A percentile compares a stretch with the other conserved stretches of the same genome.
phyloP scores from a whole-genome alignment of 164 flowering plant genomes.

The Cinnamomum micranthum region DNA sequence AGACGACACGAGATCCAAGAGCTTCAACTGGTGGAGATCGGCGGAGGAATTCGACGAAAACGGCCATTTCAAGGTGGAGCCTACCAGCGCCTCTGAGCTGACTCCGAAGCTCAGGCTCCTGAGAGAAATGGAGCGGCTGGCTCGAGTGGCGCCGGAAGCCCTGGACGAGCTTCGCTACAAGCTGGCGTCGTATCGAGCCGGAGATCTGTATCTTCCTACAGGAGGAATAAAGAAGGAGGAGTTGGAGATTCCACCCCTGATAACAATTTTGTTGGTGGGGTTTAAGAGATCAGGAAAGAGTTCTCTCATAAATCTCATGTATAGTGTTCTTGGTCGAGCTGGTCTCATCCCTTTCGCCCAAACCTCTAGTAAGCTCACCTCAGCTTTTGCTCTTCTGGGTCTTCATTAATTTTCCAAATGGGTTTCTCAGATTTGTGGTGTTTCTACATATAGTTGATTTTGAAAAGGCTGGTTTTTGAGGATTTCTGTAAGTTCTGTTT shows the following conservation, averaged over 20 bases:
- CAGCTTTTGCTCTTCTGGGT: too few species aligned
- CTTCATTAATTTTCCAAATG: too few species aligned
- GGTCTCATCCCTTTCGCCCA: conserved; percentile 71
- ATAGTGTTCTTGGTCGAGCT: conserved; percentile 66
- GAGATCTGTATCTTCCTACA: conserved; percentile 63
- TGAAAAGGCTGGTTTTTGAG: too few species aligned
- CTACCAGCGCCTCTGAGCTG: conserved; percentile 19
- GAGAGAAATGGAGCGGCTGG: conserved; percentile 67
- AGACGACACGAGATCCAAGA: conserved; percentile 11
- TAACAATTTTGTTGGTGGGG: conserved; percentile 55
- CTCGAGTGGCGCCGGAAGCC: conserved; percentile 47
- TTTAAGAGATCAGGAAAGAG: conserved; percentile 68
- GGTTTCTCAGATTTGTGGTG: too few species aligned
- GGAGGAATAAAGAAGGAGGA: conserved; percentile 68
- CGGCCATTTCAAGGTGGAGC: conserved; percentile 26
- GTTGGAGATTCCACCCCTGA: conserved; percentile 46
- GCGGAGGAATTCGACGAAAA: conserved; percentile 30
- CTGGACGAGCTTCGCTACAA: conserved; percentile 66
- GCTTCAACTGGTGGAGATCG: conserved; percentile 54
- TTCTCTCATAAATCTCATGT: conserved; percentile 66
- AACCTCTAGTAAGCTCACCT: conserved; percentile 40
- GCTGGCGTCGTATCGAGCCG: conserved; percentile 49
- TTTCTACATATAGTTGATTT: too few species aligned
- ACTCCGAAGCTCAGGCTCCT: conserved; percentile 48
- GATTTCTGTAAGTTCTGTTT: too few species aligned